Conservation (phyloP, 148 eudicot species). For the Pouteria glomerata region DNA sequence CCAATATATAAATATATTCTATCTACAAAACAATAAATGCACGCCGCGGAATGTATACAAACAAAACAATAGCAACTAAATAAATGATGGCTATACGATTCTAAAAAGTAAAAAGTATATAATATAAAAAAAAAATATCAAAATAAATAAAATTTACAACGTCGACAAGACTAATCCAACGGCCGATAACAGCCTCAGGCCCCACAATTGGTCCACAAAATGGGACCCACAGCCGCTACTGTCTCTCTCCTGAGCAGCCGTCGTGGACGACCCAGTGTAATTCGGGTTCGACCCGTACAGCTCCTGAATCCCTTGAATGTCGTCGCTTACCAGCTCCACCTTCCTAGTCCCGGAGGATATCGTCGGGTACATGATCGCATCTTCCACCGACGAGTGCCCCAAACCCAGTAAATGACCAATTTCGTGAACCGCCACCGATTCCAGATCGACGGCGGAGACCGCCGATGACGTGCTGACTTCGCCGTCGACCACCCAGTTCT, state of each 20-base stretch:
- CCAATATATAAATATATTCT: too few species aligned
- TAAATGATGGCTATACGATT: background rate
- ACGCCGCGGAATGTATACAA: too few species aligned
- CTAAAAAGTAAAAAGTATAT: background rate
- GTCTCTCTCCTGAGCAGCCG: slow-evolving; percentile 25
- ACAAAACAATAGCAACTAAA: background rate
- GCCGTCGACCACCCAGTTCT: slow-evolving; percentile 34
- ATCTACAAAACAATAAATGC: too few species aligned
- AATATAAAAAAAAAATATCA: too few species aligned
- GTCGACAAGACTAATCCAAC: slow-evolving; percentile 6
- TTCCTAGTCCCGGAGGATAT: slow-evolving; percentile 28
- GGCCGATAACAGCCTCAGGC: slow-evolving; percentile 6
- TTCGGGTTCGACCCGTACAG: slow-evolving; percentile 49
- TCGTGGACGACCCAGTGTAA: slow-evolving; percentile 23
- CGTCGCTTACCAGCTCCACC: slow-evolving; percentile 34
- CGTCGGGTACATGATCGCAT: slow-evolving; percentile 46
- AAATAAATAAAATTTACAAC: background rate
- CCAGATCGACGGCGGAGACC: slow-evolving; percentile 35
- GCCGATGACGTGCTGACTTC: background rate
- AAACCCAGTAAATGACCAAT: slow-evolving; percentile 49
- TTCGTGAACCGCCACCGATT: slow-evolving; percentile 51
- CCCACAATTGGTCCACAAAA: slow-evolving; percentile 2
- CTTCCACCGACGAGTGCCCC: slow-evolving; percentile 40
- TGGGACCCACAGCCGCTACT: slow-evolving; percentile 10
- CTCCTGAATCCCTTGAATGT: slow-evolving; percentile 34